phyloP scores from a whole-genome alignment of 2,329 filamentous ascomycete species.

The Xylaria hypoxylon region DNA sequence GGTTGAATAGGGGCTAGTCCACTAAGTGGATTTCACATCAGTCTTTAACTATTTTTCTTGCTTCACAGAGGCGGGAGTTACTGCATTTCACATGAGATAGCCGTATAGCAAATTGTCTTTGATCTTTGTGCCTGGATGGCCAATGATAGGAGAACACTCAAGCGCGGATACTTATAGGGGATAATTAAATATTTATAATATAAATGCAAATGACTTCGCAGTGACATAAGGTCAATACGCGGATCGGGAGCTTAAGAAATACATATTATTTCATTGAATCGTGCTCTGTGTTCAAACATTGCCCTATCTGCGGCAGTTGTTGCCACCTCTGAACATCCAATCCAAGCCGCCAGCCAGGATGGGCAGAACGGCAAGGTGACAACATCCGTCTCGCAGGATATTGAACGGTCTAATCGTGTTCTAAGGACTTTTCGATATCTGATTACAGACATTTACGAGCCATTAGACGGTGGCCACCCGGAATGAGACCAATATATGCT shows the following conservation, averaged over 20 bases:
- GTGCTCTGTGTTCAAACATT: background rate
- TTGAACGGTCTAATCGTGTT: conserved; percentile 50
- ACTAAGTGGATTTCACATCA: too few species aligned
- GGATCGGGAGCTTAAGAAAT: background rate
- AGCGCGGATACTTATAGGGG: too few species aligned
- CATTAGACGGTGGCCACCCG: conserved; percentile 76
- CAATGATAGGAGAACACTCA: too few species aligned
- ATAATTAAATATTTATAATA: background rate
- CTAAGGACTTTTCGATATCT: conserved; percentile 70
- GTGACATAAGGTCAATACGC: background rate
- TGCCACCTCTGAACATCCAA: background rate
- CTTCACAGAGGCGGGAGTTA: too few species aligned
- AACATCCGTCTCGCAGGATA: background rate
- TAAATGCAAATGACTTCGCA: background rate
- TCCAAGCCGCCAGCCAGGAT: background rate
- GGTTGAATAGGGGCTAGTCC: too few species aligned
- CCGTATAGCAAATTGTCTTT: too few species aligned
- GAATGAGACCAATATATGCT: conserved; percentile 59
- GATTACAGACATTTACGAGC: conserved; percentile 76
- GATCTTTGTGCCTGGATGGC: too few species aligned
- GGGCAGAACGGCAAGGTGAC: background rate
- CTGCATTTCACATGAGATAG: too few species aligned
- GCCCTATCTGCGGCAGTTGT: background rate
- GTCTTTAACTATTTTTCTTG: too few species aligned
- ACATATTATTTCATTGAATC: background rate